Conservation (phyloP, 768 basidiomycete species). For the Kwoniella europaea region DNA sequence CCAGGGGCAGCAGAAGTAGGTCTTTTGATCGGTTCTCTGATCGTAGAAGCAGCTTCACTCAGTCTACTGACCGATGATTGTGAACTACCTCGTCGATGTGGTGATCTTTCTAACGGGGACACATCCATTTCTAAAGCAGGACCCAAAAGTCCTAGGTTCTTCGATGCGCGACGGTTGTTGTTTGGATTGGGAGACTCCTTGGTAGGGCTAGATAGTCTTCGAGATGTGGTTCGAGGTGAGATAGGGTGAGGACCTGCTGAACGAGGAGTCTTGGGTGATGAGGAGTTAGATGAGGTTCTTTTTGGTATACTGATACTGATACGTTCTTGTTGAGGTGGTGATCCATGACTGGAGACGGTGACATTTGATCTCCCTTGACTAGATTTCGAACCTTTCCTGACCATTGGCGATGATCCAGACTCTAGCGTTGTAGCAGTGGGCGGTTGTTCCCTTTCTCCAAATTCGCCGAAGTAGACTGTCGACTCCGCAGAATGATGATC, state of each 20-base stretch:
- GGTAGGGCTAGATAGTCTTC: slow-evolving; percentile 2
- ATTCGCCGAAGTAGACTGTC: slow-evolving; percentile 15
- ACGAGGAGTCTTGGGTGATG: slow-evolving; percentile 9
- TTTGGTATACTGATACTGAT: slow-evolving; percentile 15
- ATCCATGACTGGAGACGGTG: not conserved
- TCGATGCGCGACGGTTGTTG: not conserved
- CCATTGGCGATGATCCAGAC: slow-evolving; percentile 4
- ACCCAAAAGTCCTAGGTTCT: not conserved
- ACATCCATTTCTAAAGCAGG: not conserved
- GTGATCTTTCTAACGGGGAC: not conserved
- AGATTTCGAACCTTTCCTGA: slow-evolving; percentile 7
- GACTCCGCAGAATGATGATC: too few species aligned
- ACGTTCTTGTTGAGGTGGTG: not conserved
- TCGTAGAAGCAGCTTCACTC: slow-evolving; percentile 4
- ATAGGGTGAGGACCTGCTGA: slow-evolving; percentile 17
- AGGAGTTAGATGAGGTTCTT: slow-evolving; percentile 10
- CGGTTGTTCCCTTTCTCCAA: slow-evolving; percentile 16
- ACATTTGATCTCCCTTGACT: not conserved
- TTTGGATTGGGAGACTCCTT: not conserved
- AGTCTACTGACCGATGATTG: slow-evolving; percentile 15
- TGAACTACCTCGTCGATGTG: slow-evolving; percentile 11
- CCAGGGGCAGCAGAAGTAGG: not conserved
- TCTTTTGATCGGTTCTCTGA: slow-evolving; percentile 1
- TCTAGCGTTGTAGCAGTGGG: slow-evolving; percentile 8
- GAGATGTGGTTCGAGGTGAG: slow-evolving; percentile 15